A percentile compares a stretch with the other conserved stretches of the same genome.
Evolutionary conservation across 176 grass and related monocot genomes (phyloP).

Genomic region (Carex littledalei): DNA sequence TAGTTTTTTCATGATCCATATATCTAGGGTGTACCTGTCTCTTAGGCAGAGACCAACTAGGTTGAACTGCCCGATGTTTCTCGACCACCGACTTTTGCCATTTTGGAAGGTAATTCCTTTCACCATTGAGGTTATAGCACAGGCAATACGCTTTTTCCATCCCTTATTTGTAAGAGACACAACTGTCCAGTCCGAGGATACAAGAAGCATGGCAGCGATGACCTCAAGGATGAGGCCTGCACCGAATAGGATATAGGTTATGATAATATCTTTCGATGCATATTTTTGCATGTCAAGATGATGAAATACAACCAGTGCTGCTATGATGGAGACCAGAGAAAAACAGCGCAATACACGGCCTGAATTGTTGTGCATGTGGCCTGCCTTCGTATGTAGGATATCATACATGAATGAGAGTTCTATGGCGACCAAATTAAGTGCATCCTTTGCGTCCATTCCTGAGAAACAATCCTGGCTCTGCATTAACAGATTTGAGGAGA

Average conservation of each 20-base stretch:
- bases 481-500: conserved; percentile 28
- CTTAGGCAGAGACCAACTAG: conserved; percentile 22
- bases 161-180: not conserved
- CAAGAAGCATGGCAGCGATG: not conserved
- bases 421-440: conserved; percentile 38
- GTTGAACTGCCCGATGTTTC: conserved; percentile 32
- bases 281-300: not conserved
- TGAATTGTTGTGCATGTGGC: not conserved
- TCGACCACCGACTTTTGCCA: conserved; percentile 24
- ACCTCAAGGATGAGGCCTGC: conserved; percentile 15
- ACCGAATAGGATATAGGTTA: conserved; percentile 45
- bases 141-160: not conserved
- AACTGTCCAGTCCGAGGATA: conserved; percentile 14
- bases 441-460: not conserved
- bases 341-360: conserved; percentile 27
- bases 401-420: conserved; percentile 25
- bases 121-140: not conserved
- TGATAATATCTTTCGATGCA: conserved; percentile 4
- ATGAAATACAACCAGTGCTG: conserved; percentile 16
- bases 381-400: conserved; percentile 56
- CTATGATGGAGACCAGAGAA: conserved; percentile 18
- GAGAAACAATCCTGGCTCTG: conserved; percentile 14
- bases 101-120: not conserved
- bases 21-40: not conserved
- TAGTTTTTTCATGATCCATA: not conserved